Conservation (phyloP, 2,329 filamentous ascomycete genomes). For the Gyromitra esculenta region DNA sequence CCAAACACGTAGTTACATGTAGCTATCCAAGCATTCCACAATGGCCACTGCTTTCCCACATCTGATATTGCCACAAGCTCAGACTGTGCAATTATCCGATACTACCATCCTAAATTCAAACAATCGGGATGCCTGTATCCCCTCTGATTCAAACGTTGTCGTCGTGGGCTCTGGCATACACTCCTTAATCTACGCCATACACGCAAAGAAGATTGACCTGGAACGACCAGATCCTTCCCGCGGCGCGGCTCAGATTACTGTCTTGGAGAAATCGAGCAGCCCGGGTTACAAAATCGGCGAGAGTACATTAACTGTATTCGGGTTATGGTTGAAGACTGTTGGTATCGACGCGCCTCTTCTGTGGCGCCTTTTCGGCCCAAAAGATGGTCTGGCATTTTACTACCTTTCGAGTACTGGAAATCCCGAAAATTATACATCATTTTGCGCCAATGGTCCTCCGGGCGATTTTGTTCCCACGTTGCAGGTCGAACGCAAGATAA, state of each 20-base stretch:
- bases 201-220: constrained; percentile 21
- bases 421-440: constrained; percentile 20
- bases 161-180: constrained; percentile 20
- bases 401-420: neutral
- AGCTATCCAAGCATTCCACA: neutral
- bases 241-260: constrained; percentile 2
- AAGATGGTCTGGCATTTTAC: constrained; percentile 18
- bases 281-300: constrained; percentile 15
- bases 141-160: neutral
- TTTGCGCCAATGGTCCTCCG: constrained; percentile 21
- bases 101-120: constrained; percentile 9
- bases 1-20: neutral
- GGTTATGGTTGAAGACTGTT: constrained; percentile 23
- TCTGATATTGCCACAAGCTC: neutral
- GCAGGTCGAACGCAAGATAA: constrained; percentile 58
- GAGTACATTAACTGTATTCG: constrained; percentile 16
- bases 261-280: constrained; percentile 13
- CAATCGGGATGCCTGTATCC: neutral
- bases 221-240: constrained; percentile 5
- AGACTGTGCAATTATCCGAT: constrained; percentile 1
- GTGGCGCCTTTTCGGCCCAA: constrained; percentile 3
- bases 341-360: constrained; percentile 9
- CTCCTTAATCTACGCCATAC: constrained; percentile 24
- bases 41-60: neutral
- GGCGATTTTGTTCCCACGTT: constrained; percentile 51